Evolutionary conservation across 495 filamentous ascomycete genomes (phyloP), one percentile per base, ranked within the genome.

Genomic region (Copromyces sp.): DNA sequence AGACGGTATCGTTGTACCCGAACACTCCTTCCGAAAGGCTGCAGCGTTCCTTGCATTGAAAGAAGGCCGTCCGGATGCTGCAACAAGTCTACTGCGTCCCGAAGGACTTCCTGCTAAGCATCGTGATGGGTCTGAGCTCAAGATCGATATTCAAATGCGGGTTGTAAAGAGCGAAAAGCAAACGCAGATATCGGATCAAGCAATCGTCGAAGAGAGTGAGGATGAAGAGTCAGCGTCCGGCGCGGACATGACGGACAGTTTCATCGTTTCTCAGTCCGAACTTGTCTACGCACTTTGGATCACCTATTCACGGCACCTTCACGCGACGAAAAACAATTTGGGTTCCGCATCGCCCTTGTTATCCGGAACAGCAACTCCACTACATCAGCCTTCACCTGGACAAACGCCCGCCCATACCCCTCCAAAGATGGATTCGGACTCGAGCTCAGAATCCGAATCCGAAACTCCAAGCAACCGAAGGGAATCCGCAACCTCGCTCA

Each of bases 201-300:
- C 82, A 69, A 80, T 84, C 9, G 76, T 79, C n/a, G 86, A 88
- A 75, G 74, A 73, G 32, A 86, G 83, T 72, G 86, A 87, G 38
- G 87, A 87, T 29, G 84, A 88, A 45, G 82, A 84, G 68, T 81
- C 81, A 4, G 70, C 75, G 16, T 73, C 74, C 0, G 68, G 71
- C 14, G 53, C 53, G 32, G 77, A 77, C 71, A 77, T 81, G 8
- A 73, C 70, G 38, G 78, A 80, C 41, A 75, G 72, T 65, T 74
- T 79, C 39, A 70, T 65, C 20, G 75, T 80, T 17, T 61, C 79
- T 7, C 77, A 89, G 45, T 88, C 91, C 1, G 94, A 97, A 77
- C 85, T 97, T 42, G 94, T 98, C 6, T 98, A 94, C 83, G 95
- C 95, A 20, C 83, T 99, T 32, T 99, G 95, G 95, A 90, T 99